Percentiles rank a stretch among this genome's conserved stretches.
phyloP scores from a whole-genome alignment of 345 rosid genomes.

The Luvunga scandens region DNA sequence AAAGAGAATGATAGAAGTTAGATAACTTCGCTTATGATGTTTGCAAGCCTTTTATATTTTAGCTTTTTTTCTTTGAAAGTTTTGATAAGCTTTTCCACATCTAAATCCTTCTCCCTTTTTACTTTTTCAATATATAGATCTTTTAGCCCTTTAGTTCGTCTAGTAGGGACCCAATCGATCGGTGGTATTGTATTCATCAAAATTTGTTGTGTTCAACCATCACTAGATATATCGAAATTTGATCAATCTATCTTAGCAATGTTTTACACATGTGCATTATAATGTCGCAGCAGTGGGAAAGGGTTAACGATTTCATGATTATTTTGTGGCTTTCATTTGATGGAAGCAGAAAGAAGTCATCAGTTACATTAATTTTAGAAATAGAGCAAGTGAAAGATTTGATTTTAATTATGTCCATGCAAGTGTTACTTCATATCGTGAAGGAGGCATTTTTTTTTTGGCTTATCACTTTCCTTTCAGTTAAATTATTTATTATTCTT shows the following conservation, averaged over 20 bases:
- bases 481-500: slow-evolving; percentile 34
- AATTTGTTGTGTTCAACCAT: background rate
- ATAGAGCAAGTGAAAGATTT: background rate
- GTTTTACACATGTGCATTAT: background rate
- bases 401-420: background rate
- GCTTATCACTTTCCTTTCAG: background rate
- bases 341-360: background rate
- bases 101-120: background rate
- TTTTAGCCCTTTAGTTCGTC: background rate
- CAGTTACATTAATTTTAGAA: background rate
- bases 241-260: background rate
- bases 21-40: background rate
- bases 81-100: background rate
- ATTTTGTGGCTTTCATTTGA: background rate
- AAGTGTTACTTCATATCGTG: background rate
- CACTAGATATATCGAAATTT: background rate
- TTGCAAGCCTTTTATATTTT: background rate
- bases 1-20: background rate
- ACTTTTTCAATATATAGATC: background rate
- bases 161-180: background rate
- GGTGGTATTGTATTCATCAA: background rate
- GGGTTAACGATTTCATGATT: background rate
- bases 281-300: background rate
- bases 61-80: background rate
- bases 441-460: background rate